A percentile compares a stretch with the other conserved stretches of the same genome.
Conservation (phyloP, 1,284 basidiomycete genomes). For the Ceratobasidium papillatum region DNA sequence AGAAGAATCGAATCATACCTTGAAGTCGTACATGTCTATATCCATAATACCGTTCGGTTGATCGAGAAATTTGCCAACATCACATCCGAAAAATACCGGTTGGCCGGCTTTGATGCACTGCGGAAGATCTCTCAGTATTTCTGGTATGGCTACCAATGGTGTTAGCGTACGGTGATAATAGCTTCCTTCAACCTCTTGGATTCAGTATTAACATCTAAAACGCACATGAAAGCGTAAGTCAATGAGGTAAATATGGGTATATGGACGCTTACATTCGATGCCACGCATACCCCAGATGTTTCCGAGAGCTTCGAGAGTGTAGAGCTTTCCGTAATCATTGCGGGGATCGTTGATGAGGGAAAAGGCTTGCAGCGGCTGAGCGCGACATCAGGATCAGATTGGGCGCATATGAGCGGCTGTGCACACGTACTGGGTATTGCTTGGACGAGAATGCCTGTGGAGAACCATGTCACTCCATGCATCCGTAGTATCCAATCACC, state of each 20-base stretch:
- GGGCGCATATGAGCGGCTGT: conserved; percentile 18
- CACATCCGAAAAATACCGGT: conserved; percentile 95
- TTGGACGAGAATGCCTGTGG: conserved; percentile 61
- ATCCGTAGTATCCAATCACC: not conserved
- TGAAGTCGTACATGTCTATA: conserved; percentile 81
- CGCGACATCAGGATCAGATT: conserved; percentile 53
- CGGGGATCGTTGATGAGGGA: conserved; percentile 96
- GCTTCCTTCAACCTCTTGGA: conserved; percentile 81
- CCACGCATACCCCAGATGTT: conserved; percentile 89
- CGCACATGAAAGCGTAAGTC: not conserved
- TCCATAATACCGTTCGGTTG: conserved; percentile 83
- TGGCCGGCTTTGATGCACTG: conserved; percentile 86
- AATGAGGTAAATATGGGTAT: not conserved
- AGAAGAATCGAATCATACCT: conserved; percentile 57
- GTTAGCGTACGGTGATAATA: conserved; percentile 68
- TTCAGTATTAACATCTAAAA: conserved; percentile 87
- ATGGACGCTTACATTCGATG: conserved; percentile 71
- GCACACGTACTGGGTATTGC: conserved; percentile 62
- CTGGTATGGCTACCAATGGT: not conserved
- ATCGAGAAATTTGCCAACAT: conserved; percentile 83
- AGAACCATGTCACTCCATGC: not conserved
- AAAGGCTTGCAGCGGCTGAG: conserved; percentile 67
- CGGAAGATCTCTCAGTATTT: not conserved
- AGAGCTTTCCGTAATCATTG: conserved; percentile 83
- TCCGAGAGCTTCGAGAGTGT: conserved; percentile 91